Evolutionary conservation across 345 rosid species (phyloP).

Genomic region (Sonneratia alba): DNA sequence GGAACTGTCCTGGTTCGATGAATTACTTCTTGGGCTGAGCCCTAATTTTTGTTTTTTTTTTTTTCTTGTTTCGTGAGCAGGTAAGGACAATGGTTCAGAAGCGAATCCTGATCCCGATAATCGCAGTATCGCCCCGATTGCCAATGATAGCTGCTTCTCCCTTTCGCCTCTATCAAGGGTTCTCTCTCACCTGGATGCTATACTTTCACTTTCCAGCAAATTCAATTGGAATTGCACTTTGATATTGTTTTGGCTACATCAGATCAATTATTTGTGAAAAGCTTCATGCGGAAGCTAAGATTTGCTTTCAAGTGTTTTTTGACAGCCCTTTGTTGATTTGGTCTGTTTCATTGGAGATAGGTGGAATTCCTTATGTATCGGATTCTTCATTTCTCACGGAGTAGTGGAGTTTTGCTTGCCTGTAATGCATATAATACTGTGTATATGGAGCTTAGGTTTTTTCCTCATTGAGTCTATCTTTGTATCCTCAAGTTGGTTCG

Average conservation of each 20-base stretch:
- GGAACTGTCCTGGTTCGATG: not conserved
- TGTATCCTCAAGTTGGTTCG: not conserved
- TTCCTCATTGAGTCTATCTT: not conserved
- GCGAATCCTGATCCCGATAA: conserved; percentile 41
- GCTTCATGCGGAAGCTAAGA: not conserved
- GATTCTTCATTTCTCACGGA: not conserved
- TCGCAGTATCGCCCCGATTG: conserved; percentile 48
- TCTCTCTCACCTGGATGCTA: not conserved
- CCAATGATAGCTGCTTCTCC: conserved; percentile 28
- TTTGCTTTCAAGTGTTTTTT: not conserved
- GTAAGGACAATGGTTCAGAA: conserved; percentile 49
- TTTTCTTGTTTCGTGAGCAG: conserved; percentile 17
- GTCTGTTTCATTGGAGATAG: not conserved
- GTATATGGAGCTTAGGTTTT: not conserved
- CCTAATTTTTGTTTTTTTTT: not conserved
- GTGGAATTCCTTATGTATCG: not conserved
- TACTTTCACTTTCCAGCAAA: not conserved
- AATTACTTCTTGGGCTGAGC: not conserved
- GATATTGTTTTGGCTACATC: not conserved
- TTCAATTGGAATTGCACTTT: not conserved
- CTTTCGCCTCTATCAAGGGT: conserved; percentile 47
- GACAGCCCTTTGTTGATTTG: not conserved
- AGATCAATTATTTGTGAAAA: not conserved
- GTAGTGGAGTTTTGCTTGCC: not conserved
- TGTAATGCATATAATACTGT: not conserved